Base-by-base conservation (phyloP, 306 rosid genomes). In the Sophora flavescens region DNA sequence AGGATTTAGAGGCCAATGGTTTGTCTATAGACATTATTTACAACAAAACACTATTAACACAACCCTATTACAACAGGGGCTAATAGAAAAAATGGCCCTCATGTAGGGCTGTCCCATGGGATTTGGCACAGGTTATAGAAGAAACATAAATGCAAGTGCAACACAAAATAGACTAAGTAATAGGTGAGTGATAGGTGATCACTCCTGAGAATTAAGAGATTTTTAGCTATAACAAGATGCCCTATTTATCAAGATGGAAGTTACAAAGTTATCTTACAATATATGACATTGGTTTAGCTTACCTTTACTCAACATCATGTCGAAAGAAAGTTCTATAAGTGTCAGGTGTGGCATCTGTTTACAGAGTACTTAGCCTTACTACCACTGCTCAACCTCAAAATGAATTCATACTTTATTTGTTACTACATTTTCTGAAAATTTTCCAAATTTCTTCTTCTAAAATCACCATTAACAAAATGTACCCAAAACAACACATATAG, bases 321-420 rank as follows among this genome's bases (percentile, higher is more conserved):
- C 63, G 10, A 35, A 59, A 9, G 10, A 68, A 68, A 35, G 63
- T 11, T 47, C 71, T 6, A 39, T 28, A 9, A 17, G 17, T 50
- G 61, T 36, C 32, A 30, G 32, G 32, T 30, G 32, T 41, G 62
- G 17, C 57, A 52, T 52, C 65, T 38, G 58, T 38, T 38, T 30
- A 28, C 15, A 68, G 50, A 12, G 66, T 2, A 33, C 13, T 35
- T 59, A 39, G 53, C 41, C 44, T 79, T 15, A 13, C 53, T 41
- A 44, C 35, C 14, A 41, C 16, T 53, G 8, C 66, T 53, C 45
- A 56, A 56, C 63, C 41, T 71, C 54, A 39, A 61, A 30, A 28
- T 51, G 53, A 70, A 70, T 22, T 56, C 63, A 69, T 4, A 16
- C 33, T 78, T 69, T 8, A 59, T 38, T 63, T 50, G 35, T 59